Percentiles rank a stretch among this genome's conserved stretches.
These are phyloP conservation scores for Tuber aestivum DNA, from an alignment of 495 filamentous ascomycete species.

Conservation along the genomic window DNA sequence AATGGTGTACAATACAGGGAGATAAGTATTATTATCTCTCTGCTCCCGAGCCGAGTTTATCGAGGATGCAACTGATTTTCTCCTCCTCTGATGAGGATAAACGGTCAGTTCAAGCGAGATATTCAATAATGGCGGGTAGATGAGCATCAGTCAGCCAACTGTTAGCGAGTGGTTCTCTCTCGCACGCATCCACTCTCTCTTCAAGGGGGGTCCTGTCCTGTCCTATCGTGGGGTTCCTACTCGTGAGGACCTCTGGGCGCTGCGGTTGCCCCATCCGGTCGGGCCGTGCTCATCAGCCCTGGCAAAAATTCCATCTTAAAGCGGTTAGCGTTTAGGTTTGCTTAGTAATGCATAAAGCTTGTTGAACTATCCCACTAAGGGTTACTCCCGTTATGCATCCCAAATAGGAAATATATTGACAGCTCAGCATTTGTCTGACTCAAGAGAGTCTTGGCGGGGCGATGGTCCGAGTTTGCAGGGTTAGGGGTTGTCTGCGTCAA, in stretches of 20 bases:
- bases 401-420: not conserved
- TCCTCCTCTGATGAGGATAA: not conserved
- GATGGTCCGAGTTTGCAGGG: not conserved
- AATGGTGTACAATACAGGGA: not conserved
- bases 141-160: not conserved
- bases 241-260: not conserved
- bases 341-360: no score
- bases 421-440: not conserved
- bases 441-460: not conserved
- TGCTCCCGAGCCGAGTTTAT: not conserved
- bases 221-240: not conserved
- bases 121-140: not conserved
- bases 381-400: not conserved
- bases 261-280: conserved; percentile 2
- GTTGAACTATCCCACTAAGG: not conserved
- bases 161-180: not conserved
- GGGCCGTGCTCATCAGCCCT: not conserved
- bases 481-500: not conserved
- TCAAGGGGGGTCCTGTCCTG: not conserved
- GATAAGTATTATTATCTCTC: not conserved
- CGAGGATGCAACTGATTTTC: not conserved
- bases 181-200: not conserved
- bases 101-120: not conserved
- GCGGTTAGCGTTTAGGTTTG: not conserved
- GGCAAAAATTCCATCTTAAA: not conserved